Percentiles rank a stretch among this genome's conserved stretches.
Conservation (phyloP, 75 land plant species). For the Ceratopteris richardii region DNA sequence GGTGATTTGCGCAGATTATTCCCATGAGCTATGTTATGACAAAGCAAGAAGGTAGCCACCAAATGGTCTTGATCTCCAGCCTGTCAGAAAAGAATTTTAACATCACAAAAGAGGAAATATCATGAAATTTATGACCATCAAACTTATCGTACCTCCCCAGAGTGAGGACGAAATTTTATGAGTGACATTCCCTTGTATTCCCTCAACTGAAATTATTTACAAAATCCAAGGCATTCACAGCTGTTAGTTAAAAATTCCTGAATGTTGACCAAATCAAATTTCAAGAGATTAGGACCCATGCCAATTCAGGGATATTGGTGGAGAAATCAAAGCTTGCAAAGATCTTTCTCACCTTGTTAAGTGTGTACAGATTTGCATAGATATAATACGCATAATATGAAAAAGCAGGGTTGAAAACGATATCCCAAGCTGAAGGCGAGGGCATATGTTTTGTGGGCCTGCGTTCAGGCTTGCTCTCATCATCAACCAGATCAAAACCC, state of each 20-base stretch:
- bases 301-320: too few relatives aligned
- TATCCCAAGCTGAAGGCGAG: conserved; percentile 38
- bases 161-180: conserved; percentile 44
- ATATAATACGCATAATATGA: conserved; percentile 46
- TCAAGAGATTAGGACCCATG: too few relatives aligned
- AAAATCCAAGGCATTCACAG: too few relatives aligned
- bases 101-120: not conserved
- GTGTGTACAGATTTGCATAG: conserved; percentile 39
- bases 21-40: conserved; percentile 49
- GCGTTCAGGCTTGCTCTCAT: conserved; percentile 55
- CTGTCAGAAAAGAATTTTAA: conserved; percentile 5
- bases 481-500: conserved; percentile 54
- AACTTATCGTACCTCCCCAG: conserved; percentile 33
- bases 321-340: too few relatives aligned
- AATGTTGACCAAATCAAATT: not conserved
- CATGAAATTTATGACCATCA: too few relatives aligned
- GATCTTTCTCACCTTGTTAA: conserved; percentile 36
- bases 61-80: conserved; percentile 49
- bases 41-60: conserved; percentile 40
- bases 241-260: too few relatives aligned
- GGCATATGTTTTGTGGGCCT: conserved; percentile 53
- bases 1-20: conserved; percentile 50
- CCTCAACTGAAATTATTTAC: conserved; percentile 23
- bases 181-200: conserved; percentile 40
- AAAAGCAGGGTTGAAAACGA: conserved; percentile 39